Percentiles rank a stretch among this genome's conserved stretches.
These are phyloP conservation scores for Rugosomyces carneus DNA, from an alignment of 1,284 basidiomycete genomes.

Conservation along the genomic window DNA sequence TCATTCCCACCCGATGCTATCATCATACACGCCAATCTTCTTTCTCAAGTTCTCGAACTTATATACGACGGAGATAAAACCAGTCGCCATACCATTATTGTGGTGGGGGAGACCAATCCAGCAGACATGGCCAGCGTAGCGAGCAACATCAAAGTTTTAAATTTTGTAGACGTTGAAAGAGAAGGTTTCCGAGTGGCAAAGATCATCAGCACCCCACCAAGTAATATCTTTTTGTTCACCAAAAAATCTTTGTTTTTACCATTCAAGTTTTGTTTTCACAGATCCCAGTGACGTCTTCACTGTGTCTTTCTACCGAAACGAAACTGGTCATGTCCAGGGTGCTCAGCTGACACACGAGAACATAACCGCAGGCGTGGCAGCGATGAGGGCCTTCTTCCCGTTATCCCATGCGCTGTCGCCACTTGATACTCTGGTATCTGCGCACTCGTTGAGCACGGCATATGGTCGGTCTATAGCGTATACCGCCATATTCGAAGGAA, in stretches of 20 bases:
- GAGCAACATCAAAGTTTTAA: slow-evolving; percentile 46
- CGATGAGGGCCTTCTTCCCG: slow-evolving; percentile 60
- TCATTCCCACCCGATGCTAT: slow-evolving; percentile 62
- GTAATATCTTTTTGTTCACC: slow-evolving; percentile 27
- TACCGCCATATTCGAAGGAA: slow-evolving; percentile 67
- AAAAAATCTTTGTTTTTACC: neutral
- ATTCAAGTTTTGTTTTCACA: slow-evolving; percentile 20
- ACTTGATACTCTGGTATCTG: slow-evolving; percentile 70
- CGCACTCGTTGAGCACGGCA: slow-evolving; percentile 59
- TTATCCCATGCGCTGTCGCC: slow-evolving; percentile 53
- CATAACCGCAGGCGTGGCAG: slow-evolving; percentile 73
- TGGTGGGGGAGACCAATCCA: slow-evolving; percentile 53
- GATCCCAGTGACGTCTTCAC: slow-evolving; percentile 60
- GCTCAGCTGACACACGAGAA: slow-evolving; percentile 69
- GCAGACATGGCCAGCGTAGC: slow-evolving; percentile 37
- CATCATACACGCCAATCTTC: slow-evolving; percentile 56
- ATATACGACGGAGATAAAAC: slow-evolving; percentile 56
- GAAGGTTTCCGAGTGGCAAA: slow-evolving; percentile 48
- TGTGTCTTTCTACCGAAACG: slow-evolving; percentile 54
- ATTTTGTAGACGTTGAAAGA: slow-evolving; percentile 60
- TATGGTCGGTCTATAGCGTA: slow-evolving; percentile 72
- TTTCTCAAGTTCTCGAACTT: slow-evolving; percentile 59
- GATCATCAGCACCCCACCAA: slow-evolving; percentile 40
- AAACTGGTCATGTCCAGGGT: slow-evolving; percentile 48
- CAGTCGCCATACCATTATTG: slow-evolving; percentile 52